A percentile compares a stretch with the other conserved stretches of the same genome.
phyloP scores from a whole-genome alignment of 169 alveolate genomes.

The Eimeria maxima region DNA sequence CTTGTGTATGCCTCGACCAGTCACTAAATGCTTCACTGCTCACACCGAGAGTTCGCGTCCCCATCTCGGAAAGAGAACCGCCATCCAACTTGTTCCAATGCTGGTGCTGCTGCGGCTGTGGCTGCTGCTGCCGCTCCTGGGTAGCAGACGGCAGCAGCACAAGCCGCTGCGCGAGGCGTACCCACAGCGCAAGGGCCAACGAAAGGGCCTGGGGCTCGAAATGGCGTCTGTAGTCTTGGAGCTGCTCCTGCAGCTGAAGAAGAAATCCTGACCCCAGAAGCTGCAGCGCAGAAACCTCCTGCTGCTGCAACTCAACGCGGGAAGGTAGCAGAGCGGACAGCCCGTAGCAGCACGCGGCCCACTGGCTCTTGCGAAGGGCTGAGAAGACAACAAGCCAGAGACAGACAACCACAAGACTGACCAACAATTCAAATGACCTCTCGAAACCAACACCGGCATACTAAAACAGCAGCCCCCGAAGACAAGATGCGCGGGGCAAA shows the following conservation, averaged over 20 bases:
- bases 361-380: conserved; percentile 3
- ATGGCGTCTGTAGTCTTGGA: conserved; percentile 73
- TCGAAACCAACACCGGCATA: background rate
- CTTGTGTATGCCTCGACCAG: background rate
- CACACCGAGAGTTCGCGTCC: background rate
- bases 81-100: background rate
- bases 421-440: background rate
- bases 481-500: background rate
- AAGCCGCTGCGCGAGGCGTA: conserved; percentile 38
- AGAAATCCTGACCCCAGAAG: conserved; percentile 43
- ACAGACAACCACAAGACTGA: conserved; percentile 8
- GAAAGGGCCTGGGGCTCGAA: conserved; percentile 73
- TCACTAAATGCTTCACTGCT: background rate
- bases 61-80: background rate
- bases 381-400: background rate
- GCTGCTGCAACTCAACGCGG: conserved; percentile 81
- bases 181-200: conserved; percentile 10
- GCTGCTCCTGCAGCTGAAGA: conserved; percentile 77
- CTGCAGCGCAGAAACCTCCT: conserved; percentile 73
- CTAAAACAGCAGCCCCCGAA: background rate
- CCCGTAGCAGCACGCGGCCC: conserved; percentile 57
- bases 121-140: conserved; percentile 30
- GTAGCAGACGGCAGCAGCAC: conserved; percentile 30
- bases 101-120: background rate
- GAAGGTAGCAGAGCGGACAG: conserved; percentile 76